These are phyloP conservation scores for Phytophthora ohioensis DNA, from an alignment of 352 stramenopile species.

Conservation along the genomic window DNA sequence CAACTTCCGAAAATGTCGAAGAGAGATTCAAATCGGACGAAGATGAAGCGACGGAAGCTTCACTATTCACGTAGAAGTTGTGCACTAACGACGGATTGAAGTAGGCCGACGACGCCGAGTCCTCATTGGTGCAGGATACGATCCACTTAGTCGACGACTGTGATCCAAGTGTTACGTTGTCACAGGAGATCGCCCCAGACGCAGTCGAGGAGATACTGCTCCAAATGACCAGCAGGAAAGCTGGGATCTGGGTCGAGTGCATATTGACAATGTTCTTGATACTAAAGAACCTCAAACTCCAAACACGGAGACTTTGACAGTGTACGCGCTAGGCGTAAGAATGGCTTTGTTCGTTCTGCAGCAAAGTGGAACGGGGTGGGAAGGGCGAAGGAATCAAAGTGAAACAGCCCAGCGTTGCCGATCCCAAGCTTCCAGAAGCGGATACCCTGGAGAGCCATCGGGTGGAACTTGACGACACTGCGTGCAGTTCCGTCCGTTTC, in stretches of 20 bases:
- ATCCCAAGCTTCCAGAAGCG: background rate
- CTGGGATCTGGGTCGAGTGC: conserved; percentile 9
- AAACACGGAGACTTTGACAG: conserved; percentile 5
- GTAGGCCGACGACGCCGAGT: conserved; percentile 17
- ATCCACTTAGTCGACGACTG: conserved; percentile 43
- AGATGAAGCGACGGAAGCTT: conserved; percentile 23
- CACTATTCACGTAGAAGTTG: conserved; percentile 42
- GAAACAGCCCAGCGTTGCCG: conserved; percentile 21
- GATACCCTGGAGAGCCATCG: conserved; percentile 14
- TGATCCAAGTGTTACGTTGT: conserved; percentile 38
- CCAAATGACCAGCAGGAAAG: conserved; percentile 10
- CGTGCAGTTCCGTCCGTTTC: conserved; percentile 32
- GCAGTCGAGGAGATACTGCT: background rate
- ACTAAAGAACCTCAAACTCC: conserved; percentile 15
- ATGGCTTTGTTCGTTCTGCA: conserved; percentile 14
- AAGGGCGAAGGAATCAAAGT: conserved; percentile 31
- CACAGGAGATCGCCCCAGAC: conserved; percentile 21
- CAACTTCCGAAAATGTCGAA: conserved; percentile 46
- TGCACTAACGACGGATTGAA: conserved; percentile 48
- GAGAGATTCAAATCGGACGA: conserved; percentile 45
- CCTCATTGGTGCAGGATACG: conserved; percentile 33
- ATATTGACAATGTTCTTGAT: conserved; percentile 17
- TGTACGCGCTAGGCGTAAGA: conserved; percentile 36
- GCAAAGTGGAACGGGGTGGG: conserved; percentile 18
- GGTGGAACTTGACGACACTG: conserved; percentile 34